Evolutionary conservation across 2,329 filamentous ascomycete genomes (phyloP).

Genomic region (Pseudogymnoascus sp.): DNA sequence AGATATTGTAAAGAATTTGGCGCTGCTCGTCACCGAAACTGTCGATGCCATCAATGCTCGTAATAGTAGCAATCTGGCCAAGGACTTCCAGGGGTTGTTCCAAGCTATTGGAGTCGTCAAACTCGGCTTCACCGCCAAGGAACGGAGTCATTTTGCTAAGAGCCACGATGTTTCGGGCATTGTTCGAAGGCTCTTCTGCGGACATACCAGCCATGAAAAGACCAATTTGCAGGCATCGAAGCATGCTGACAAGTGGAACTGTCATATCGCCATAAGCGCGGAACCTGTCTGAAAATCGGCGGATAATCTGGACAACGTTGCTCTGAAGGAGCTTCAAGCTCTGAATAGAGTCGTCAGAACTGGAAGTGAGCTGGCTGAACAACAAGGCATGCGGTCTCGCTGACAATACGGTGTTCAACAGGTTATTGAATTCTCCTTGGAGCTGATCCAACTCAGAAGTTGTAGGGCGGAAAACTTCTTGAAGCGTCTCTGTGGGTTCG

Average conservation of each 20-base stretch:
- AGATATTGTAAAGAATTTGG: slow-evolving; percentile 55
- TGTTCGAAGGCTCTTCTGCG: slow-evolving; percentile 12
- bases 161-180: slow-evolving; percentile 15
- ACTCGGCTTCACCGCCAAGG: slow-evolving; percentile 39
- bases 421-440: slow-evolving; percentile 76
- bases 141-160: slow-evolving; percentile 50
- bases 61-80: slow-evolving; percentile 40
- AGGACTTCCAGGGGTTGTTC: slow-evolving; percentile 43
- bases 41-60: slow-evolving; percentile 43
- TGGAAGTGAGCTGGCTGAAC: slow-evolving; percentile 19
- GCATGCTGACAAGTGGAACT: slow-evolving; percentile 67
- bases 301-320: slow-evolving; percentile 63
- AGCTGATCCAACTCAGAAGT: slow-evolving; percentile 62
- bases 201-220: slow-evolving; percentile 50
- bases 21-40: slow-evolving; percentile 40
- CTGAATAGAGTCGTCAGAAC: slow-evolving; percentile 19
- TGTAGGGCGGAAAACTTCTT: slow-evolving; percentile 65
- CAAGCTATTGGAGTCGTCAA: neutral
- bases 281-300: slow-evolving; percentile 63
- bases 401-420: slow-evolving; percentile 47
- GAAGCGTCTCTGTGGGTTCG: slow-evolving; percentile 55
- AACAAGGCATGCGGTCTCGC: slow-evolving; percentile 21
- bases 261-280: slow-evolving; percentile 81
- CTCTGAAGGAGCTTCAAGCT: slow-evolving; percentile 40
- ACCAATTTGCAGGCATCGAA: slow-evolving; percentile 73